Evolutionary conservation across 257 asterid species (phyloP), one percentile per base, ranked within the genome.

Genomic region (Jaltomata sinuosa): DNA sequence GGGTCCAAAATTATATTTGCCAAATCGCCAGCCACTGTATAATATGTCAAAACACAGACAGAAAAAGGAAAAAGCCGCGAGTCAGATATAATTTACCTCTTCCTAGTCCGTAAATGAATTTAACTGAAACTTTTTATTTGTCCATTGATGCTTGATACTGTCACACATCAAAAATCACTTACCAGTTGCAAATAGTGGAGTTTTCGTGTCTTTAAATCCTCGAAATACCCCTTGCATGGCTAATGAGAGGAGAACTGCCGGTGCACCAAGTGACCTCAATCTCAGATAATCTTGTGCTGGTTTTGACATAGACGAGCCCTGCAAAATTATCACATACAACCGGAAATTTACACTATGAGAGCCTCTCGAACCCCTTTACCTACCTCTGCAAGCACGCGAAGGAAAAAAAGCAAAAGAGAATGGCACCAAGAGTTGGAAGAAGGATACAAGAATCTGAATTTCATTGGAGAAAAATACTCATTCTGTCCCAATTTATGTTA

Each of bases 181-280:
- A 86, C 96, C 92, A 71, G 97, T 93, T 82, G 96, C 98, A 81
- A 87, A 93, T 22, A 93, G 87, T 1, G 98, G 97, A 69, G 96
- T 94, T 89, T 86, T 92, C 0, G 98, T 94, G 89, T 94, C 94
- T 87, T 94, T 94, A 49, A 93, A 79, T 64, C 98, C 98, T 32
- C 97, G 94, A 84, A 93, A 94, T 2, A 94, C 97, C 19, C 97
- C 98, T 87, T 94, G 97, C 97, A 90, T 92, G 19, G 98, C 93
- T 87, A 94, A 83, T 1, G 98, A 94, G 53, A 94, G 85, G 40
- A 93, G 96, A 85, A 93, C 94, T 5, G 98, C 96, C 0, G 98
- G 97, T 8, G 98, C 94, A 1, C 98, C 97, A 5, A 94, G 89
- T 79, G 98, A 92, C 77, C 98, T 87, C 36, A 93, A 89, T 62